These are phyloP conservation scores for Eimeria acervulina DNA, from an alignment of 169 alveolate genomes.

Conservation along the genomic window DNA sequence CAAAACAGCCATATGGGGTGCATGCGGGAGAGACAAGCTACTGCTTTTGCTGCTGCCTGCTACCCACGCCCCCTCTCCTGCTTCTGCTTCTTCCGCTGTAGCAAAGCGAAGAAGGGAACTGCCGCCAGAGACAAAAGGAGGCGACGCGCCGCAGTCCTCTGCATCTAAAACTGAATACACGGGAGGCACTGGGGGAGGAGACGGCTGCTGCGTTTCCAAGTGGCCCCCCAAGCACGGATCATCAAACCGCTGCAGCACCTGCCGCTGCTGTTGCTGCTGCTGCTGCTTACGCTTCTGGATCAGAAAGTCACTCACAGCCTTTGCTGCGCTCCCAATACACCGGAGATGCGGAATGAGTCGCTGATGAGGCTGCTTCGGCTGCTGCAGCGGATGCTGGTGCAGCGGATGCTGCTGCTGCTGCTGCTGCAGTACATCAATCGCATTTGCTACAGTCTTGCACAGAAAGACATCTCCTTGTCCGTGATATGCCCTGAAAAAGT, in stretches of 20 bases:
- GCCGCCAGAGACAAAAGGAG: neutral
- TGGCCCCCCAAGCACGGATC: no score
- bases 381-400: no score
- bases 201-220: neutral
- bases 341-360: constrained; percentile 71
- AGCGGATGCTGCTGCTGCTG: constrained; percentile 50
- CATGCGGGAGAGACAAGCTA: neutral
- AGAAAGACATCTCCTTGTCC: constrained; percentile 53
- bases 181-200: constrained; percentile 15
- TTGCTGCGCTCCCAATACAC: constrained; percentile 80
- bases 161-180: constrained; percentile 43
- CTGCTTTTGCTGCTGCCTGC: neutral
- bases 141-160: neutral
- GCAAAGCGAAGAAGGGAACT: neutral
- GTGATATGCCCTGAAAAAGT: constrained; percentile 61
- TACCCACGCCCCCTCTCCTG: neutral
- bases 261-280: constrained; percentile 79
- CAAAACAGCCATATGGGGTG: constrained; percentile 84
- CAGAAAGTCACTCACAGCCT: constrained; percentile 66
- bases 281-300: constrained; percentile 68
- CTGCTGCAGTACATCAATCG: constrained; percentile 75
- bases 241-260: neutral
- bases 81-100: neutral
- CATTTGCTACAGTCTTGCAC: constrained; percentile 46
- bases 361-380: constrained; percentile 48